A percentile compares a stretch with the other conserved stretches of the same genome.
phyloP scores from a whole-genome alignment of 2,329 filamentous ascomycete species.

The Phialophora chinensis region DNA sequence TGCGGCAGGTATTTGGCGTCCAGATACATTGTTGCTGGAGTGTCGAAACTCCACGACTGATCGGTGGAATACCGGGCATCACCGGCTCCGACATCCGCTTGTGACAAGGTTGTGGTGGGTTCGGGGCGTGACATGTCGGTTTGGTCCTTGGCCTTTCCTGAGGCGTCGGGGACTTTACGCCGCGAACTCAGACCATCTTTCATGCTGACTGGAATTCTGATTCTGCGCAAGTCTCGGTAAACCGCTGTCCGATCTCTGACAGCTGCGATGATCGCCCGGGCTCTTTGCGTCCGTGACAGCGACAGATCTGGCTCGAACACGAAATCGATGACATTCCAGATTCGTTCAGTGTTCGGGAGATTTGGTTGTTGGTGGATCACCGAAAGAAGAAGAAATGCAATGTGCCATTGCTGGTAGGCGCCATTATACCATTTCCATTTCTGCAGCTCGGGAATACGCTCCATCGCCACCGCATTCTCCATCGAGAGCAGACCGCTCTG shows the following conservation, averaged over 20 bases:
- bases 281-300: slow-evolving; percentile 63
- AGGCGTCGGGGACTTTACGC: background rate
- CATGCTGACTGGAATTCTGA: slow-evolving; percentile 42
- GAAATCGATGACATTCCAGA: slow-evolving; percentile 75
- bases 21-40: slow-evolving; percentile 33
- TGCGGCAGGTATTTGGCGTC: slow-evolving; percentile 7
- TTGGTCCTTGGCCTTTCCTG: background rate
- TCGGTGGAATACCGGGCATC: slow-evolving; percentile 17
- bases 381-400: slow-evolving; percentile 69
- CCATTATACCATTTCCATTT: slow-evolving; percentile 74
- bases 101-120: background rate
- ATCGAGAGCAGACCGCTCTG: slow-evolving; percentile 62
- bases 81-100: background rate
- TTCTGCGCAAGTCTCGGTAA: slow-evolving; percentile 43
- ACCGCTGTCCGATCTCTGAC: slow-evolving; percentile 55
- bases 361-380: slow-evolving; percentile 68
- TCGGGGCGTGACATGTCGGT: background rate
- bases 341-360: slow-evolving; percentile 65
- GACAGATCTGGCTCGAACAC: slow-evolving; percentile 68
- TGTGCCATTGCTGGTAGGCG: slow-evolving; percentile 75
- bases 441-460: slow-evolving; percentile 58
- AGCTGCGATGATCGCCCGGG: slow-evolving; percentile 65
- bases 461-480: slow-evolving; percentile 62
- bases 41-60: slow-evolving; percentile 36
- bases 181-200: slow-evolving; percentile 18